Conservation (phyloP, 352 stramenopile species). For the Phytopythium litorale region DNA sequence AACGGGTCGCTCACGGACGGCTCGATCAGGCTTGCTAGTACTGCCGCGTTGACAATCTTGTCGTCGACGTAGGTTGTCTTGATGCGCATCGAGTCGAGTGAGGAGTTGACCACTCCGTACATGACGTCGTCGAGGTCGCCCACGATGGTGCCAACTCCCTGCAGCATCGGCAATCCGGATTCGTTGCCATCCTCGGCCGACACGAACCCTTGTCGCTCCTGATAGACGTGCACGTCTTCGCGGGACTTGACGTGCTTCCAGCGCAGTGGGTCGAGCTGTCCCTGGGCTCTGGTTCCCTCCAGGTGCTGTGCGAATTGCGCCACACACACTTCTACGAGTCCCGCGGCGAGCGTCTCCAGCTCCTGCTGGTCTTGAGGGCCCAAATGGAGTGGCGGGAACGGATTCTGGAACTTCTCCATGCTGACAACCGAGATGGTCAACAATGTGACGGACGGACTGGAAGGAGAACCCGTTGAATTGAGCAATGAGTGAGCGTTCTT, state of each 20-base stretch:
- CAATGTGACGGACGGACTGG: no score
- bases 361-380: constrained; percentile 3
- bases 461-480: no score
- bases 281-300: constrained; percentile 12
- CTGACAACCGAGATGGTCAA: neutral
- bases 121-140: constrained; percentile 44
- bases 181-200: constrained; percentile 6
- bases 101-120: constrained; percentile 42
- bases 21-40: constrained; percentile 36
- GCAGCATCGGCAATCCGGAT: constrained; percentile 22
- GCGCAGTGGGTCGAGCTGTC: constrained; percentile 17
- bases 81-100: constrained; percentile 43
- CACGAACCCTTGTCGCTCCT: constrained; percentile 11
- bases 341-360: constrained; percentile 1
- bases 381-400: constrained; percentile 8
- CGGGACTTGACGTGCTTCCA: constrained; percentile 27
- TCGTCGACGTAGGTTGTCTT: constrained; percentile 52
- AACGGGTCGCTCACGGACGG: constrained; percentile 42
- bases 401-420: constrained; percentile 14
- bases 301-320: constrained; percentile 11
- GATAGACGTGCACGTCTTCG: constrained; percentile 27
- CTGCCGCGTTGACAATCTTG: constrained; percentile 38
- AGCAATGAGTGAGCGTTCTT: no score
- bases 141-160: constrained; percentile 33
- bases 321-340: constrained; percentile 7